Base-by-base conservation (phyloP, 148 eudicot genomes). In the Mesembryanthemum crystallinum region DNA sequence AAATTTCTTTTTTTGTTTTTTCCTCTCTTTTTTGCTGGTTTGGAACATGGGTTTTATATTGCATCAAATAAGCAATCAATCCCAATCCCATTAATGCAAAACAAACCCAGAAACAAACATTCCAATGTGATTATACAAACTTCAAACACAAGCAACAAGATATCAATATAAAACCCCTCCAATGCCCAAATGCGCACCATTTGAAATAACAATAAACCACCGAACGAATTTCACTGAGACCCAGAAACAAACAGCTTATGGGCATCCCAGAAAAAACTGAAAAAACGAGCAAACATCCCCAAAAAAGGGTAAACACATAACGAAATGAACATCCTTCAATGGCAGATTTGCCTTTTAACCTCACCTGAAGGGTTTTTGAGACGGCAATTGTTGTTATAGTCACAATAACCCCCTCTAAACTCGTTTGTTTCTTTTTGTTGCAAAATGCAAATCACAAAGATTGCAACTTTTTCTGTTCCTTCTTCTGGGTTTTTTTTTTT, bases 161-260 rank as follows among this genome's bases (percentile, higher is more conserved):
- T 14, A 49, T 7, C 43, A 74, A 68, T 33, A 69, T 12, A 37
- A 32, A 79, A 33, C 21, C n/a, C 59, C 21, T 29, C 32, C n/a
- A 77, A 63, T 33, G 29, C 39, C 25, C 32, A 43, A 32, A 61
- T 20, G 43, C 37, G 14, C 68, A 27, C 23, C 58, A 25, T 25
- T 47, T 45, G 29, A 69, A 42, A 59, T 14, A 71, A 2, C 4
- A 55, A 32, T 23, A 18, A 57, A 18, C 27, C 3, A 57, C 27
- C 43, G 15, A 60, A 52, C 4, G 20, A 54, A 14, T 54, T 20
- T 32, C 42, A 65, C 2, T 57, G 32, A 25, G 39, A 67, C 73
- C 32, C 61, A 47, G 6, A 35, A 73, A 77, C 80, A 81, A 77
- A 68, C 83, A 81, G 49, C 77, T 81, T 60, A 67, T 81, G 69